phyloP scores from a whole-genome alignment of 345 rosid genomes.

The Laguncularia racemosa region DNA sequence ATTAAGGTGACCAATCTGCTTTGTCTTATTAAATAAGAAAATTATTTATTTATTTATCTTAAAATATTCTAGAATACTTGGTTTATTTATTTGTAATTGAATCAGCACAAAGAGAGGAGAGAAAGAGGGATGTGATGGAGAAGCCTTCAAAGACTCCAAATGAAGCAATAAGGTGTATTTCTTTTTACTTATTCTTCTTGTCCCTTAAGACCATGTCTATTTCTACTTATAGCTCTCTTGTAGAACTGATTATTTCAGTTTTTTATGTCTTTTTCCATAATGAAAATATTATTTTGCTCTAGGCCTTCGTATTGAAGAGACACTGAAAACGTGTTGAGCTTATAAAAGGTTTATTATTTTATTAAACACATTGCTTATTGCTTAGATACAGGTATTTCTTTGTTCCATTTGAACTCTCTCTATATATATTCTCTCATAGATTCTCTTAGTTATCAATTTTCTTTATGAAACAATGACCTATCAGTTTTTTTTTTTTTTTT shows the following conservation, averaged over 20 bases:
- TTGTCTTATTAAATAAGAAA: constrained; percentile 9
- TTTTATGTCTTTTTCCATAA: too few species aligned
- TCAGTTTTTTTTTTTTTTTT: too few species aligned
- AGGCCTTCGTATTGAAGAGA: too few species aligned
- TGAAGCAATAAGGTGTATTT: constrained; percentile 69
- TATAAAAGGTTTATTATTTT: too few species aligned
- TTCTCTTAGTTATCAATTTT: background rate
- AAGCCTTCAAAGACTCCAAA: constrained; percentile 83
- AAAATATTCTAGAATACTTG: background rate
- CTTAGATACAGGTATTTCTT: too few species aligned
- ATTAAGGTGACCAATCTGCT: constrained; percentile 53
- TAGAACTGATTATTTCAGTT: background rate
- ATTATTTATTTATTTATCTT: background rate
- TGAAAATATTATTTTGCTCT: too few species aligned
- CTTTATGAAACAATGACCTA: constrained; percentile 46
- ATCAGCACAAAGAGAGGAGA: constrained; percentile 77
- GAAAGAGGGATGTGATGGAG: constrained; percentile 84
- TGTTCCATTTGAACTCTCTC: too few species aligned
- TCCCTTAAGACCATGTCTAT: background rate
- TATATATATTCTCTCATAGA: too few species aligned
- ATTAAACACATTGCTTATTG: too few species aligned
- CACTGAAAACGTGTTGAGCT: too few species aligned
- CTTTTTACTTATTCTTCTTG: background rate
- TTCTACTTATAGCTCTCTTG: constrained; percentile 1
- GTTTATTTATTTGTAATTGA: background rate